A percentile compares a stretch with the other conserved stretches of the same genome.
Evolutionary conservation across 2,329 filamentous ascomycete genomes (phyloP).

Genomic region (Cladosporium velox): DNA sequence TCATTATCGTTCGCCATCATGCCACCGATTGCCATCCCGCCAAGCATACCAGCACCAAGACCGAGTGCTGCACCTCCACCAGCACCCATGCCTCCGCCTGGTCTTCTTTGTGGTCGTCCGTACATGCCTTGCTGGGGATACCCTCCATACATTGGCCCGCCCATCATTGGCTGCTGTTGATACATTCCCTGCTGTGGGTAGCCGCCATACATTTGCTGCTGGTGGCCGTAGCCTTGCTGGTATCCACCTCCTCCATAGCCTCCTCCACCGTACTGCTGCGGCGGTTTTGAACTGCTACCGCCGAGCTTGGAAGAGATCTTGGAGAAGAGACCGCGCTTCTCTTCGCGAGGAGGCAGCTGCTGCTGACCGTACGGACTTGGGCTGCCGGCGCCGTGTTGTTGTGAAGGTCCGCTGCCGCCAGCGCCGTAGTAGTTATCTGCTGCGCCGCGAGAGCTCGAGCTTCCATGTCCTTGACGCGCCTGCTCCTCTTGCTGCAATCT

Average conservation of each 20-base stretch:
- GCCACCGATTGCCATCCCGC: conserved; percentile 70
- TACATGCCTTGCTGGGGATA: conserved; percentile 10
- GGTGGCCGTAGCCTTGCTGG: conserved; percentile 33
- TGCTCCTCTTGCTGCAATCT: conserved; percentile 78
- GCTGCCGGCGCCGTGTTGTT: not conserved
- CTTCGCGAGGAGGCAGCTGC: conserved; percentile 35
- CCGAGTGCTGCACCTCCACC: conserved; percentile 75
- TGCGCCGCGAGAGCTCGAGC: conserved; percentile 30
- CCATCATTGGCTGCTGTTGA: conserved; percentile 4
- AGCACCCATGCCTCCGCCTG: conserved; percentile 60
- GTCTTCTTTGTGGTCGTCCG: conserved; percentile 10
- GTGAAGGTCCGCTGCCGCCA: not conserved
- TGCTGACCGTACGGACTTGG: conserved; percentile 38
- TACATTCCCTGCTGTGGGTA: conserved; percentile 31
- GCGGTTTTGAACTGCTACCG: conserved; percentile 29
- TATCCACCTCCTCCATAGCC: conserved; percentile 28
- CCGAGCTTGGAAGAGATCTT: conserved; percentile 55
- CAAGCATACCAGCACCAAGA: conserved; percentile 77
- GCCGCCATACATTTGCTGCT: conserved; percentile 43
- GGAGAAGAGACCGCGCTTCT: conserved; percentile 51
- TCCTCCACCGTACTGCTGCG: conserved; percentile 33
- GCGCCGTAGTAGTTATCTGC: conserved; percentile 19
- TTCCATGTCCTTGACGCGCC: conserved; percentile 14
- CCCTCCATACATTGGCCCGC: conserved; percentile 2
- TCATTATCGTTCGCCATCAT: conserved; percentile 60